A percentile compares a stretch with the other conserved stretches of the same genome.
These are phyloP conservation scores for Linum lewisii DNA, from an alignment of 345 rosid species.

Conservation along the genomic window DNA sequence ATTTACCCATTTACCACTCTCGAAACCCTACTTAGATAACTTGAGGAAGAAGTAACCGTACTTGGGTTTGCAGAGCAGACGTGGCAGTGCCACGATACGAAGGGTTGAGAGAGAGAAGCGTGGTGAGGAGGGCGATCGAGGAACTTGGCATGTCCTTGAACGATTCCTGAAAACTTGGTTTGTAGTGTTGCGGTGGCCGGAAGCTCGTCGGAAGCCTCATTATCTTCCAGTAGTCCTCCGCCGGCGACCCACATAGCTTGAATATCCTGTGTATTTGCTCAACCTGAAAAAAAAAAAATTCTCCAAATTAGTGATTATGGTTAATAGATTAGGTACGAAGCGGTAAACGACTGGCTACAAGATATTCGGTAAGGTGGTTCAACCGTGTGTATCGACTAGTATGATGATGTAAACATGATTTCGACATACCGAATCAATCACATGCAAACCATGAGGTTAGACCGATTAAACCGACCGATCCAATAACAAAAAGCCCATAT, in stretches of 20 bases:
- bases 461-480: too few relatives aligned
- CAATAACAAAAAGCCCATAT: background rate
- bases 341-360: too few relatives aligned
- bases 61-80: conserved; percentile 57
- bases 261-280: conserved; percentile 89
- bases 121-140: conserved; percentile 39
- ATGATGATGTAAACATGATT: too few relatives aligned
- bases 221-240: conserved; percentile 76
- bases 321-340: too few relatives aligned
- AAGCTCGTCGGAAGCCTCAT: conserved; percentile 59
- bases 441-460: too few relatives aligned
- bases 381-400: too few relatives aligned
- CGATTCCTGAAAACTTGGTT: conserved; percentile 52
- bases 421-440: too few relatives aligned
- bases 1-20: too few relatives aligned
- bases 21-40: background rate
- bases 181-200: conserved; percentile 59
- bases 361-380: too few relatives aligned
- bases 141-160: conserved; percentile 54
- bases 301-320: conserved; percentile 14
- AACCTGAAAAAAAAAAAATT: conserved; percentile 34
- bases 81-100: conserved; percentile 62
- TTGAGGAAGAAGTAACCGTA: conserved; percentile 8
- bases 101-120: conserved; percentile 62
- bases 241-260: conserved; percentile 78